Conservation (phyloP, 2,329 filamentous ascomycete species). For the Neofusicoccum ribis region DNA sequence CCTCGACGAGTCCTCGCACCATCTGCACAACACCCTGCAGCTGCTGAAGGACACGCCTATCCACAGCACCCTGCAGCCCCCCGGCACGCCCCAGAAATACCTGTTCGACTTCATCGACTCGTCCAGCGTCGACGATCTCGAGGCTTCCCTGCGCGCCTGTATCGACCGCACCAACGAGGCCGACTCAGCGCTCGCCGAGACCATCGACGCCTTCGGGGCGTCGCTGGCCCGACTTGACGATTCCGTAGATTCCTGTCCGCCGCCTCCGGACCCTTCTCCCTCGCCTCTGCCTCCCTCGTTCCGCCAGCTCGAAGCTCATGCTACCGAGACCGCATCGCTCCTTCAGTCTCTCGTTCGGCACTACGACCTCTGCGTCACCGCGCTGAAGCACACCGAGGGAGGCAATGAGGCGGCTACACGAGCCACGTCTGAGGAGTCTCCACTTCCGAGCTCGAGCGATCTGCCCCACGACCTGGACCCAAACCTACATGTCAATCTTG, state of each 20-base stretch:
- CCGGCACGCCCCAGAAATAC: conserved; percentile 52
- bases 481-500: conserved; percentile 19
- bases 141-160: conserved; percentile 66
- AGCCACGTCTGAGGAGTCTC: conserved; percentile 39
- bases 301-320: conserved; percentile 66
- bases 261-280: conserved; percentile 32
- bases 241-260: conserved; percentile 36
- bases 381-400: conserved; percentile 82
- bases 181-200: conserved; percentile 57
- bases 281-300: conserved; percentile 50
- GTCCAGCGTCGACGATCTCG: conserved; percentile 64
- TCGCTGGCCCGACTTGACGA: conserved; percentile 63
- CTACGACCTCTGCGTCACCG: conserved; percentile 90
- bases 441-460: conserved; percentile 2
- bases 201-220: conserved; percentile 68
- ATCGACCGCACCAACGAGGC: conserved; percentile 71
- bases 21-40: conserved; percentile 66
- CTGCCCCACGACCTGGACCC: conserved; percentile 18
- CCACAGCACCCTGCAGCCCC: conserved; percentile 62
- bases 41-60: conserved; percentile 65
- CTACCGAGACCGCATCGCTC: conserved; percentile 77
- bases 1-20: conserved; percentile 66
- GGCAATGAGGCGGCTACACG: conserved; percentile 50
- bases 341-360: conserved; percentile 80
- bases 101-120: conserved; percentile 78